phyloP scores from a whole-genome alignment of 345 rosid species.

The Orychophragmus violaceus region DNA sequence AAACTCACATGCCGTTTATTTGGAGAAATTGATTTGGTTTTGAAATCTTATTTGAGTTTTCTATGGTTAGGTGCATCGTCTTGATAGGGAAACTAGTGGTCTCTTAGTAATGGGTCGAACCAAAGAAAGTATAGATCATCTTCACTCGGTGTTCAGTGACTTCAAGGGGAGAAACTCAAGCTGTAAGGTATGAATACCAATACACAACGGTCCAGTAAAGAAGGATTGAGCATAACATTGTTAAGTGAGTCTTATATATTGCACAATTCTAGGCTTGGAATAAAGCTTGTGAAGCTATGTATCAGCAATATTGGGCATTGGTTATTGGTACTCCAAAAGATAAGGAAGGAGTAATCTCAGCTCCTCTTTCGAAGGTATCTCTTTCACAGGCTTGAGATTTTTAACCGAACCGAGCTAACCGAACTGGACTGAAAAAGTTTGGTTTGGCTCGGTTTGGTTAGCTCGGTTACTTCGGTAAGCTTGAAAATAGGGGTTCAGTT shows the following conservation, averaged over 20 bases:
- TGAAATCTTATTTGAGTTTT: not conserved
- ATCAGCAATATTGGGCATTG: slow-evolving; percentile 79
- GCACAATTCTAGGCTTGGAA: slow-evolving; percentile 57
- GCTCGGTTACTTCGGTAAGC: too few relatives aligned
- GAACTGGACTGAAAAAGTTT: too few relatives aligned
- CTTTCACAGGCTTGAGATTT: too few relatives aligned
- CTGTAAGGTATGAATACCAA: slow-evolving; percentile 44
- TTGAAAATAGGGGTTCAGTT: too few relatives aligned
- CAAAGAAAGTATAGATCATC: slow-evolving; percentile 59
- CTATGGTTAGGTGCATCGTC: slow-evolving; percentile 70
- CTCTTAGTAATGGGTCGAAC: slow-evolving; percentile 77
- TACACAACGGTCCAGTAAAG: not conserved
- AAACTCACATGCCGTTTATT: slow-evolving; percentile 5
- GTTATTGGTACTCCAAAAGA: slow-evolving; percentile 85
- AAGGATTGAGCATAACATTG: not conserved
- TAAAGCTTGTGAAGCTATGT: slow-evolving; percentile 65
- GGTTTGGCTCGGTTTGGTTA: too few relatives aligned
- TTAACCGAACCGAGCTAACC: too few relatives aligned
- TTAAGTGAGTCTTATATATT: not conserved
- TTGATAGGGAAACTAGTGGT: slow-evolving; percentile 90
- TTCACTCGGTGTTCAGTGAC: slow-evolving; percentile 66
- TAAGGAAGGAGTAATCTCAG: slow-evolving; percentile 66
- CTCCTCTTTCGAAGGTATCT: slow-evolving; percentile 79
- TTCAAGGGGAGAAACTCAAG: slow-evolving; percentile 41
- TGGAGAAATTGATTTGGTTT: not conserved